Base-by-base conservation (phyloP, 495 filamentous ascomycete genomes). In the Xylaria venustula region DNA sequence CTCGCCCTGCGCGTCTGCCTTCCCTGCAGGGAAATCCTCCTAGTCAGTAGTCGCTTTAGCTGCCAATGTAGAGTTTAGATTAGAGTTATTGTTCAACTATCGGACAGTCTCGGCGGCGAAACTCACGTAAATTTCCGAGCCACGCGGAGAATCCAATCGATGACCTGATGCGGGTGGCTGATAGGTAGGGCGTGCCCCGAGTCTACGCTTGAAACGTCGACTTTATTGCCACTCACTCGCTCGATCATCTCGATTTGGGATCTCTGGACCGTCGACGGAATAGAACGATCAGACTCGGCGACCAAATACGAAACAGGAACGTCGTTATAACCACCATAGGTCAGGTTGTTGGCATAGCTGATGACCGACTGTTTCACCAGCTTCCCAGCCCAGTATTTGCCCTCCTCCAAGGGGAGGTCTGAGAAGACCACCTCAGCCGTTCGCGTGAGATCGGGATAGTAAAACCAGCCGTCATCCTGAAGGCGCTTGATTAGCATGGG, bases 261-360 rank as follows among this genome's bases (percentile, higher is more conserved):
- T 47, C 69, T 71, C 69, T 82, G 79, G 3, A 63, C 64, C 7
- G 46, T 20, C 2, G 68, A 19, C 2, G 71, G 67, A 63, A 77
- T 73, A 12, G 74, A 72, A 9, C 65, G 47, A 65, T 83, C 79
- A 15, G 70, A 52, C n/a, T 73, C 64, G 60, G 76, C 79, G 28
- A 81, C 61, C 4, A 83, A 52, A 54, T 81, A 83, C 5, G 77
- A 77, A 17, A 64, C 68, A 0, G 78, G 77, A n/a, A 81, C 66
- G 54, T 77, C 44, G 36, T 67, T 75, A 66, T 78, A 83, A 1
- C 72, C 75, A 1, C 73, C 73, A 58, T 73, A 73, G 26, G 69
- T 78, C 23, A 70, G 60, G 2, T 41, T 20, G 25, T 60, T 71
- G 23, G 53, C 50, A 51, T 64, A 68, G 26, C 64, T 68, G 28